A percentile compares a stretch with the other conserved stretches of the same genome.
phyloP scores from a whole-genome alignment of 495 filamentous ascomycete genomes.

The Aspergillus olivimuriae region DNA sequence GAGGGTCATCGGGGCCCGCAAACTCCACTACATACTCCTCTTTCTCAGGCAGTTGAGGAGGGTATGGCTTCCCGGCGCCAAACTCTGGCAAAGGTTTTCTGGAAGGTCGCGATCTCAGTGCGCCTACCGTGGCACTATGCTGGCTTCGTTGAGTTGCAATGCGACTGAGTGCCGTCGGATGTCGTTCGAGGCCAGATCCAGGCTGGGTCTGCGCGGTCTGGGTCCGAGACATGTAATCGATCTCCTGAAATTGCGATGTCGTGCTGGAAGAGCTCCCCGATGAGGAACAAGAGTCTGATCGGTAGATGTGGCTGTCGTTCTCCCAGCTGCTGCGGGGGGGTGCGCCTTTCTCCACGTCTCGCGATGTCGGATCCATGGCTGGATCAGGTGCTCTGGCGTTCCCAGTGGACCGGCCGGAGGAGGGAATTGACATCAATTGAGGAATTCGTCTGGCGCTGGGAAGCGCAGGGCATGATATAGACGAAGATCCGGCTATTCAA shows the following conservation, averaged over 20 bases:
- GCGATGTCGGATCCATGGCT: constrained; percentile 32
- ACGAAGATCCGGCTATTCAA: no score
- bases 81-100: constrained; percentile 52
- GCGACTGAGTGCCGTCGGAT: constrained; percentile 67
- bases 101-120: constrained; percentile 43
- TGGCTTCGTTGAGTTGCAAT: constrained; percentile 71
- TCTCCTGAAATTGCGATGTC: constrained; percentile 6
- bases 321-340: constrained; percentile 2
- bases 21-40: constrained; percentile 90
- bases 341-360: constrained; percentile 30
- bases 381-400: no score
- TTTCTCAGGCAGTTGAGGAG: constrained; percentile 60
- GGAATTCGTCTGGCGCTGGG: no score
- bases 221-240: constrained; percentile 46
- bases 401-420: no score
- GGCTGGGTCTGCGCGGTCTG: constrained; percentile 46
- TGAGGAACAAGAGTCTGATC: constrained; percentile 7
- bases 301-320: constrained; percentile 7
- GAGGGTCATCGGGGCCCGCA: constrained; percentile 67
- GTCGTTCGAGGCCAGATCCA: constrained; percentile 55
- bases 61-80: constrained; percentile 74
- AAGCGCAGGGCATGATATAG: no score
- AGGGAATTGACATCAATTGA: no score
- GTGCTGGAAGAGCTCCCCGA: constrained; percentile 18
- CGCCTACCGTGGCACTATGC: constrained; percentile 70